These are phyloP conservation scores for Microdochium bolleyi DNA, from an alignment of 2,329 filamentous ascomycete species.

Conservation along the genomic window DNA sequence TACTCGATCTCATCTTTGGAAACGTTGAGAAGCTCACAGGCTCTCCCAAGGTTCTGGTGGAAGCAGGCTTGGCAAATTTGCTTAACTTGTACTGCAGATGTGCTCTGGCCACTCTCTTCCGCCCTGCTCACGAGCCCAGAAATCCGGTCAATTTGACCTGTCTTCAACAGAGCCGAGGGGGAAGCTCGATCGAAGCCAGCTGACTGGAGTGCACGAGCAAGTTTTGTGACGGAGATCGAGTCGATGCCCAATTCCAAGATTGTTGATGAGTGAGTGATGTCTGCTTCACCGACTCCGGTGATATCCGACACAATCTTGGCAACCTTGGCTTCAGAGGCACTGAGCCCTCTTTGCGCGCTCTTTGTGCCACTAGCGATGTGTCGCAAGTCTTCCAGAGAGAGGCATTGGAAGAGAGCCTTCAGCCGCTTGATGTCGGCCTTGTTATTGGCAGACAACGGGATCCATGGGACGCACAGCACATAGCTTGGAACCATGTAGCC, in stretches of 20 bases:
- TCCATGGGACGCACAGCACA: conserved; percentile 59
- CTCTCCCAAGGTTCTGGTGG: conserved; percentile 48
- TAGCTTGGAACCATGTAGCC: conserved; percentile 90
- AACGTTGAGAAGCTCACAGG: conserved; percentile 44
- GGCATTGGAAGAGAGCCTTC: conserved; percentile 53
- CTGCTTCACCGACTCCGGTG: conserved; percentile 29
- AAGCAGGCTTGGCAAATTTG: conserved; percentile 57
- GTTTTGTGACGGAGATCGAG: conserved; percentile 72
- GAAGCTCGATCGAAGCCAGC: conserved; percentile 53
- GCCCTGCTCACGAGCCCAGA: conserved; percentile 23
- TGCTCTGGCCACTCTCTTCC: conserved; percentile 26
- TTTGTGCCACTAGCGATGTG: conserved; percentile 32
- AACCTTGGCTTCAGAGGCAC: conserved; percentile 37
- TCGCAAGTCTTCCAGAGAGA: conserved; percentile 56
- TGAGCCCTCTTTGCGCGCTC: conserved; percentile 10
- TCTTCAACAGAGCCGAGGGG: conserved; percentile 60
- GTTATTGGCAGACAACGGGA: conserved; percentile 83
- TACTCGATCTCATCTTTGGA: conserved; percentile 53
- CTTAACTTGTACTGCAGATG: conserved; percentile 22
- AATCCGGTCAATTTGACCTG: conserved; percentile 42
- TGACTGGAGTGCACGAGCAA: conserved; percentile 57
- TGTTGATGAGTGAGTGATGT: conserved; percentile 49
- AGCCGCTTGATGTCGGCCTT: conserved; percentile 73
- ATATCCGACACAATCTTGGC: conserved; percentile 46
- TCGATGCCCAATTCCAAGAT: conserved; percentile 85